Evolutionary conservation across 2,329 filamentous ascomycete species (phyloP), one percentile per base, ranked within the genome.

Genomic region (Dryadomyces quercus-mongolicae): DNA sequence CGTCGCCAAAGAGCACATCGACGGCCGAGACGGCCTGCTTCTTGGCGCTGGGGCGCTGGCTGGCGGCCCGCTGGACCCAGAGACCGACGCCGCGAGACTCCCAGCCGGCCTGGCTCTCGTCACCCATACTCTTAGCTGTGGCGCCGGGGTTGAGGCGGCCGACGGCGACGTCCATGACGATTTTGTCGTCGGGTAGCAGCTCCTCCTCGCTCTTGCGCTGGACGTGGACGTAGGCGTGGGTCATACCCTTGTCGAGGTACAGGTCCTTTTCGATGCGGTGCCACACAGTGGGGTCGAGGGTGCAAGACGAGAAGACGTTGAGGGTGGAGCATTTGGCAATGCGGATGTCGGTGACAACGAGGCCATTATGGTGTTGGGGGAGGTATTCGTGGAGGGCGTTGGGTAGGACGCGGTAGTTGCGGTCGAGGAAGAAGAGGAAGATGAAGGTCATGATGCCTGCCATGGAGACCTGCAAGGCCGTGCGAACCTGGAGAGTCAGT

Each of bases 221-320:
- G 57, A 95, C 80, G 65, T 91, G 86, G 25, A 96, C 68, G 67
- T 88, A 96, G 36, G 88, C 89, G 64, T 79, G 86, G 46, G 87
- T 75, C 81, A 88, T 88, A 52, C 82, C 79, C 56, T 78, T 80
- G 57, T 81, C 81, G 18, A 96, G 78, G 65, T 89, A 93, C 0
- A 96, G 77, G 65, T 96, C 89, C 71, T 95, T 96, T 60, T 95
- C 86, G 58, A 96, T 74, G 50, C 87, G 85, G 61, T 88, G 83
- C 91, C 91, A 96, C 58, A 70, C 64, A 55, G 79, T 73, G 46
- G 81, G 62, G 63, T 93, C 85, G 58, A 93, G 78, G 58, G 82
- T 82, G 71, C 88, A 95, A 47, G 78, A 85, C 4, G 85, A 85
- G 56, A 92, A 85, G 34, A 80, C 65, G 65, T 91, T 93, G 52